A percentile compares a stretch with the other conserved stretches of the same genome.
These are phyloP conservation scores for Diospyros kaki DNA, from an alignment of 148 eudicot genomes.

Conservation along the genomic window DNA sequence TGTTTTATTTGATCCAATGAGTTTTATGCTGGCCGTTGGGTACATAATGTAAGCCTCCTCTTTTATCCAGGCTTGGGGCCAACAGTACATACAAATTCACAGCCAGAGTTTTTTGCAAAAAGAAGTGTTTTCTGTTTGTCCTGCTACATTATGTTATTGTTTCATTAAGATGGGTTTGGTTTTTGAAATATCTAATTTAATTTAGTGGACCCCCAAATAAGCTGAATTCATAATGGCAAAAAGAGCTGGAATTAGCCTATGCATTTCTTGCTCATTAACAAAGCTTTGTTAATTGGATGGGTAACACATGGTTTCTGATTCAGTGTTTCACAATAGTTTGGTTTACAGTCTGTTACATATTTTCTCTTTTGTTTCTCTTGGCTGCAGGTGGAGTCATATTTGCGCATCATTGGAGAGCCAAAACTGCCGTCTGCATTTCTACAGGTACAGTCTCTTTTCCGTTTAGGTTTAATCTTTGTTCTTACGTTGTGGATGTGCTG, in stretches of 20 bases:
- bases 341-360: not conserved
- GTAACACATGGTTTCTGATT: not conserved
- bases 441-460: slow-evolving; percentile 49
- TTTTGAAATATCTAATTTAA: not conserved
- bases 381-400: slow-evolving; percentile 87
- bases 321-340: not conserved
- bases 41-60: no score
- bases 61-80: no score
- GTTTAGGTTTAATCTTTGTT: not conserved
- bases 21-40: no score
- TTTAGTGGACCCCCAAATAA: not conserved
- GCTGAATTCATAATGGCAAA: not conserved
- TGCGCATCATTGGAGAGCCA: slow-evolving; percentile 78
- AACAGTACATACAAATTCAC: no score
- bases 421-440: slow-evolving; percentile 93
- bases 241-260: not conserved
- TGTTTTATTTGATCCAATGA: no score
- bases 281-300: not conserved
- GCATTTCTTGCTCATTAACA: not conserved
- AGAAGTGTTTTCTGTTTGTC: no score
- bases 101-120: no score
- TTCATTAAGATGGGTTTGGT: no score
- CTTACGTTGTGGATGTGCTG: not conserved
- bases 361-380: not conserved
- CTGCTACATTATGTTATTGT: no score